These are phyloP conservation scores for Serendipita indica DNA, from an alignment of 768 basidiomycete genomes.

Conservation along the genomic window DNA sequence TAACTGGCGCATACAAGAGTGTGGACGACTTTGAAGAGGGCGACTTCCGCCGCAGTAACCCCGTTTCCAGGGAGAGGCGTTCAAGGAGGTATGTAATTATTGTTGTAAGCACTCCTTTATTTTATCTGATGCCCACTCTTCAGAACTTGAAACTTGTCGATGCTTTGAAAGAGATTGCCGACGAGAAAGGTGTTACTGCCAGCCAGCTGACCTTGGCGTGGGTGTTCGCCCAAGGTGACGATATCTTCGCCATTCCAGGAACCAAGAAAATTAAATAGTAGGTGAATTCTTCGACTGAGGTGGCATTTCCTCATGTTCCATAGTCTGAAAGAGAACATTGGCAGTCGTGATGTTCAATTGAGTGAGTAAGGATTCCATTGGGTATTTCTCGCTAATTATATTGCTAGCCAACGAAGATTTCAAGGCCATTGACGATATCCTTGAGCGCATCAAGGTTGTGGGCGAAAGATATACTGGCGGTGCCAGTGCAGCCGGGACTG, in stretches of 20 bases:
- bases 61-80: too few relatives aligned
- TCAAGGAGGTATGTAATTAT: too few relatives aligned
- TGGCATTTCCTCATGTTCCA: too few relatives aligned
- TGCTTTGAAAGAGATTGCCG: too few relatives aligned
- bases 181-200: conserved; percentile 25
- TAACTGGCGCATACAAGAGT: conserved; percentile 36
- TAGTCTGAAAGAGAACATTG: conserved; percentile 16
- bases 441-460: background rate
- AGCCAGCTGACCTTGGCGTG: conserved; percentile 38
- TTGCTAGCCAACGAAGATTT: conserved; percentile 15
- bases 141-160: too few relatives aligned
- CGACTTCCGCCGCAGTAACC: conserved; percentile 26
- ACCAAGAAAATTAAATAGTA: conserved; percentile 28
- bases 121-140: background rate
- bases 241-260: conserved; percentile 35
- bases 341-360: conserved; percentile 18
- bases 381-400: background rate
- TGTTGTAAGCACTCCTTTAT: too few relatives aligned
- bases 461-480: background rate
- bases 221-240: conserved; percentile 33
- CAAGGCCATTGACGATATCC: conserved; percentile 18
- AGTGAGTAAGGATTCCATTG: background rate
- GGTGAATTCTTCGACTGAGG: too few relatives aligned
- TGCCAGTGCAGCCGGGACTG: background rate
- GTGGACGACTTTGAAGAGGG: conserved; percentile 26